Conservation (phyloP, 768 basidiomycete genomes). For the Pisolithus microcarpus region DNA sequence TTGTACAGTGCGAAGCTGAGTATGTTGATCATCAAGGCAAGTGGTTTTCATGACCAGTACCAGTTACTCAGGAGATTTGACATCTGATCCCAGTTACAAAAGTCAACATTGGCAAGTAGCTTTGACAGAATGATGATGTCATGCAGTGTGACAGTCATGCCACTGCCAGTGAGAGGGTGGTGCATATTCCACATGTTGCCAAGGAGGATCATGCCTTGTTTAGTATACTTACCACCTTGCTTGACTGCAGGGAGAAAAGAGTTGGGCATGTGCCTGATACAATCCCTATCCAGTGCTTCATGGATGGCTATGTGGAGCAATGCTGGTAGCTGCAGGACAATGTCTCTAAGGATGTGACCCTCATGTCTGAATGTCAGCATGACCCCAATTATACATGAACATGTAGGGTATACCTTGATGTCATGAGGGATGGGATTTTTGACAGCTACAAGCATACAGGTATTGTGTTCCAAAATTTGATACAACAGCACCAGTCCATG, state of each 20-base stretch:
- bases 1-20: constrained; percentile 91
- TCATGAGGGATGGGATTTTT: constrained; percentile 77
- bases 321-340: constrained; percentile 77
- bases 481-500: constrained; percentile 88
- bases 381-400: neutral
- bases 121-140: constrained; percentile 73
- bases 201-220: constrained; percentile 72
- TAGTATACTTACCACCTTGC: constrained; percentile 45
- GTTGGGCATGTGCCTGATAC: constrained; percentile 90
- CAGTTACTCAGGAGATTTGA: constrained; percentile 53
- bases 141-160: constrained; percentile 93
- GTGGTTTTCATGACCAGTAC: constrained; percentile 82
- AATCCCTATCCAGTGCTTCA: constrained; percentile 64
- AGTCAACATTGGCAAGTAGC: constrained; percentile 44
- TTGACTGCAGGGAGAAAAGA: constrained; percentile 79
- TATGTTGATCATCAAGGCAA: constrained; percentile 85
- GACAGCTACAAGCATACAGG: constrained; percentile 89
- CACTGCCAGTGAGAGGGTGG: constrained; percentile 94
- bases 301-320: constrained; percentile 59
- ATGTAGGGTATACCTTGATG: constrained; percentile 48
- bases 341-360: constrained; percentile 61
- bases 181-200: constrained; percentile 99
- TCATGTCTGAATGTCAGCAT: constrained; percentile 22
- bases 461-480: constrained; percentile 84
- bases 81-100: constrained; percentile 46